Conservation (phyloP, 768 basidiomycete genomes). For the Trametes meyenii region DNA sequence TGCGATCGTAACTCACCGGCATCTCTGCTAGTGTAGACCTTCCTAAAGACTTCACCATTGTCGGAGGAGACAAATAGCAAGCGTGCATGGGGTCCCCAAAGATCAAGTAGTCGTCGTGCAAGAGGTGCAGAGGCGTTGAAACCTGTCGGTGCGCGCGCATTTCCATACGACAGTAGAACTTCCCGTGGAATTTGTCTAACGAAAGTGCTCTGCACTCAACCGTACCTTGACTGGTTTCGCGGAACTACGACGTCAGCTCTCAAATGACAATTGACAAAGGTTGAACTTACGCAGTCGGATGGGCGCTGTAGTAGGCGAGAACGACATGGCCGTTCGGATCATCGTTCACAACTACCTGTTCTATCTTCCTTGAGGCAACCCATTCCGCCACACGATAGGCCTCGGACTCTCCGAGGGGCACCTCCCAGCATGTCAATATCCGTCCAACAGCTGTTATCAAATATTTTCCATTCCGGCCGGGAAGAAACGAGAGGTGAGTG, state of each 20-base stretch:
- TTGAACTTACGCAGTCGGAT: constrained; percentile 22
- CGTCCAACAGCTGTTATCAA: constrained; percentile 33
- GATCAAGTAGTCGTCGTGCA: constrained; percentile 28
- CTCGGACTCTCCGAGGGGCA: constrained; percentile 37
- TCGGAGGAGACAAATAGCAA: constrained; percentile 22
- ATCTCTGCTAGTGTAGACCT: constrained; percentile 11
- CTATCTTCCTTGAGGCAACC: constrained; percentile 23
- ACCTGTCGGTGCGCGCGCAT: constrained; percentile 21
- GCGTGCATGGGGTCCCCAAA: constrained; percentile 28
- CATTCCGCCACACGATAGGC: constrained; percentile 38
- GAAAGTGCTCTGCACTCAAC: constrained; percentile 28
- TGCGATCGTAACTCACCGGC: constrained; percentile 9
- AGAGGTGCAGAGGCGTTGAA: constrained; percentile 24
- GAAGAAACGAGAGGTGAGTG: constrained; percentile 35
- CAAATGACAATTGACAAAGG: background rate
- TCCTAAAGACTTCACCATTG: constrained; percentile 16
- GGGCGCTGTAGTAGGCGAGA: constrained; percentile 28
- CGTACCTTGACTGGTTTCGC: constrained; percentile 1
- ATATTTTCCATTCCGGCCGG: constrained; percentile 36
- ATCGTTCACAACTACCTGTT: constrained; percentile 35
- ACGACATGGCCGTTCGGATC: constrained; percentile 30
- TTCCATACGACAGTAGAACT: constrained; percentile 26
- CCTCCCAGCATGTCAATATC: constrained; percentile 39
- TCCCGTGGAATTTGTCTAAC: constrained; percentile 38
- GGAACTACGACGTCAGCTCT: too few relatives aligned